phyloP scores from a whole-genome alignment of 192 early-diverging fungal genomes.

The Gamsiella multidivaricata region DNA sequence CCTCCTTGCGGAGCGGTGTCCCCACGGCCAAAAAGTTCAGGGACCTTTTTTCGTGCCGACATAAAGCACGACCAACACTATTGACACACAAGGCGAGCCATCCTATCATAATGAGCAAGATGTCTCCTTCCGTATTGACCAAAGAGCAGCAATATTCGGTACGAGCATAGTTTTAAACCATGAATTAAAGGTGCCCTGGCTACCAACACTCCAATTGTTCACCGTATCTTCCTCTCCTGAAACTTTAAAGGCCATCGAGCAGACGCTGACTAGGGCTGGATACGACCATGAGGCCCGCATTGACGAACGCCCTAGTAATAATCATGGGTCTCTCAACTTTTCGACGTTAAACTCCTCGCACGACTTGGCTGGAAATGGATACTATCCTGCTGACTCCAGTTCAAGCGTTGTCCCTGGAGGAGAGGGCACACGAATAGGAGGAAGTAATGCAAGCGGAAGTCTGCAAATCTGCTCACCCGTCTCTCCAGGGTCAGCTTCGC shows the following conservation, averaged over 20 bases:
- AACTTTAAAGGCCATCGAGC: constrained; percentile 26
- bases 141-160: constrained; percentile 36
- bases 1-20: too few species aligned
- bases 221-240: too few species aligned
- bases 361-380: background rate
- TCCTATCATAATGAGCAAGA: constrained; percentile 10
- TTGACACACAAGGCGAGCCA: too few species aligned
- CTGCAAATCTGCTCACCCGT: constrained; percentile 10
- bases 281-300: constrained; percentile 40
- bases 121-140: background rate
- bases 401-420: background rate
- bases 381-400: background rate
- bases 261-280: constrained; percentile 29
- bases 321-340: constrained; percentile 27
- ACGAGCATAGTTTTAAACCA: background rate
- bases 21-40: too few species aligned
- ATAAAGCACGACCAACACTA: too few species aligned
- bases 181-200: too few species aligned
- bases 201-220: too few species aligned
- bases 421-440: background rate
- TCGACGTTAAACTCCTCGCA: constrained; percentile 7
- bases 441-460: background rate
- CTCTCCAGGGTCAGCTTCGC: background rate
- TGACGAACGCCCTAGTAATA: constrained; percentile 26
- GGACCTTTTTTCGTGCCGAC: background rate